phyloP scores from a whole-genome alignment of 805 yeast genomes.

The Nakazawaea sp. region DNA sequence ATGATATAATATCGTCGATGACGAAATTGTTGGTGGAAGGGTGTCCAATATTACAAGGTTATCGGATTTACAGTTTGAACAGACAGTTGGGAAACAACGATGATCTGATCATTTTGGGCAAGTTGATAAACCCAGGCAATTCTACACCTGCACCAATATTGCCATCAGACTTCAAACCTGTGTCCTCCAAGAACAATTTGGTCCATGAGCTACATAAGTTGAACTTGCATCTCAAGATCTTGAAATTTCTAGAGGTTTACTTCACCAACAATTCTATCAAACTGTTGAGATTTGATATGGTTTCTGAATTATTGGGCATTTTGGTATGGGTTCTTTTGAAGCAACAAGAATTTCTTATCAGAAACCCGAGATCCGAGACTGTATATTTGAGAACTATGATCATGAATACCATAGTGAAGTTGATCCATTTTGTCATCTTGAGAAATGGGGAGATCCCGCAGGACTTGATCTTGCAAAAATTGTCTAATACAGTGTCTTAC shows the following conservation, averaged over 20 bases:
- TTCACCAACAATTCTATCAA: constrained; percentile 21
- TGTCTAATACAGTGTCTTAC: constrained; percentile 2
- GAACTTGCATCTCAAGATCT: constrained; percentile 35
- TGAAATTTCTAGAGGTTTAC: constrained; percentile 41
- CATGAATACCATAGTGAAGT: constrained; percentile 31
- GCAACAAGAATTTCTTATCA: constrained; percentile 40
- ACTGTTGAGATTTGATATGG: constrained; percentile 16
- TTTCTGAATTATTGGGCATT: constrained; percentile 29
- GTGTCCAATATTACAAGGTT: constrained; percentile 30
- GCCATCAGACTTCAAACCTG: constrained; percentile 10
- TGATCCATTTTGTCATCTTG: constrained; percentile 26
- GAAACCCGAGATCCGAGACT: constrained; percentile 36
- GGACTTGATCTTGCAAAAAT: constrained; percentile 19
- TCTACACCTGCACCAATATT: constrained; percentile 21
- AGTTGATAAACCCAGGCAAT: constrained; percentile 28
- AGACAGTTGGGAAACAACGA: constrained; percentile 44
- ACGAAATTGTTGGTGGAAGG: constrained; percentile 29
- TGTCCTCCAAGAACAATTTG: constrained; percentile 17
- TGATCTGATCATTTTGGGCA: constrained; percentile 34
- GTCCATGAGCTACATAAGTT: constrained; percentile 38
- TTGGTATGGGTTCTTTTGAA: constrained; percentile 36
- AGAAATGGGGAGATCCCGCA: constrained; percentile 21
- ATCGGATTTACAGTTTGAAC: constrained; percentile 47
- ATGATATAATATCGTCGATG: constrained; percentile 10
- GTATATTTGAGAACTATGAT: constrained; percentile 30